Evolutionary conservation across 192 early-diverging fungal species (phyloP).

Genomic region (Chytriomyces confervae): DNA sequence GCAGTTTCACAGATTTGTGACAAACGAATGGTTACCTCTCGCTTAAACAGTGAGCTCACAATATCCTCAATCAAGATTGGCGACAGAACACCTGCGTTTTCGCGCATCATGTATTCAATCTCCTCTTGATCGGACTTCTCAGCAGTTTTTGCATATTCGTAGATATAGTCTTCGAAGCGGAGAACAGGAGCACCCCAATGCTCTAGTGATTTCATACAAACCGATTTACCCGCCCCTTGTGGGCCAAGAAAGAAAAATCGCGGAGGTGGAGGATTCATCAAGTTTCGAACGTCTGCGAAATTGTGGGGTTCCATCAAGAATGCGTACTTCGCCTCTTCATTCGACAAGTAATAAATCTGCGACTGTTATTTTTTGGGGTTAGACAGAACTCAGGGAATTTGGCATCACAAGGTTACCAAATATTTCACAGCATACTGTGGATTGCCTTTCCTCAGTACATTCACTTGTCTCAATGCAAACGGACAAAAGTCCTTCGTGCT

Average conservation of each 20-base stretch:
- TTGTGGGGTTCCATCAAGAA: constrained; percentile 55
- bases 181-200: constrained; percentile 33
- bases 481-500: constrained; percentile 61
- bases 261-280: constrained; percentile 45
- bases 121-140: constrained; percentile 37
- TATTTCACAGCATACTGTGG: constrained; percentile 45
- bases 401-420: constrained; percentile 27
- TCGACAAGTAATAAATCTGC: constrained; percentile 48
- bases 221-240: constrained; percentile 45
- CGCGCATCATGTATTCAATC: constrained; percentile 47
- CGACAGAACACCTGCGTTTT: constrained; percentile 42
- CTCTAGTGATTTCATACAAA: constrained; percentile 32
- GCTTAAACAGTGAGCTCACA: constrained; percentile 36
- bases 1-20: not conserved
- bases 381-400: not conserved
- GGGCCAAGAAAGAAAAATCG: constrained; percentile 52
- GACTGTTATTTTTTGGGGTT: constrained; percentile 26
- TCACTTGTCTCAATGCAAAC: constrained; percentile 40
- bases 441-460: constrained; percentile 51
- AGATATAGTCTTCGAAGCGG: constrained; percentile 34
- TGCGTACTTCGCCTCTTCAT: constrained; percentile 46
- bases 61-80: constrained; percentile 35
- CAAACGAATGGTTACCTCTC: constrained; percentile 35
- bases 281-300: constrained; percentile 37
- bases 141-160: constrained; percentile 32